Evolutionary conservation across 345 rosid genomes (phyloP), one percentile per base, ranked within the genome.

Genomic region (Linum trigynum): DNA sequence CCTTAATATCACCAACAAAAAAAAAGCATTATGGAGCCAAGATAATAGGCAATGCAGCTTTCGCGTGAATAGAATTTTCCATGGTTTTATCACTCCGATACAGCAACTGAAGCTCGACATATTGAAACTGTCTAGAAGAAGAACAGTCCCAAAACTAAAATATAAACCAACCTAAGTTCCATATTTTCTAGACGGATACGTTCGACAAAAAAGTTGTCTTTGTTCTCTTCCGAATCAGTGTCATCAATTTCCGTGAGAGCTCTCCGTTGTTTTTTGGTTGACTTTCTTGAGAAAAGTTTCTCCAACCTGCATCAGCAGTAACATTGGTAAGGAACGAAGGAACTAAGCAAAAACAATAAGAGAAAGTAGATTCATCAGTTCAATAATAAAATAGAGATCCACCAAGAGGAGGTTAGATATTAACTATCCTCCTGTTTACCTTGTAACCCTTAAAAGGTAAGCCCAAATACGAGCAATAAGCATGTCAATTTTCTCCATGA

Each of bases 161-260:
- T 32, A 37, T 45, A 64, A 10, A 23, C 67, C 57, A 69, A 89
- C 98, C 97, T 90, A 64, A 90, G 63, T 65, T 80, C 81, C 85
- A 89, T 78, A 65, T 86, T 92, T 69, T 92, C 97, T 60, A 92
- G 84, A 62, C 94, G 92, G 57, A 86, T 83, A 17, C 98, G 85
- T 69, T 90, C 96, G 53, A 92, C 94, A 68, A 7, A 71, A 14
- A 90, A 37, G 62, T 85, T 84, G 3, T 84, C 81, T 37, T 72
- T 74, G 53, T 80, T 85, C 67, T 71, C 72, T 41, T 88, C 90
- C 62, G 71, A 63, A 62, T 35, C 71, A 70, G 73, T 75, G 55
- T 85, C 94, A 71, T 85, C 97, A 76, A 82, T 76, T 75, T 92
- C 86, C 77, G 86, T 84, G 65, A 85, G 82, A 72, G 84, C 89